A percentile compares a stretch with the other conserved stretches of the same genome.
Conservation (phyloP, 2,329 filamentous ascomycete genomes). For the Microsporum canis region DNA sequence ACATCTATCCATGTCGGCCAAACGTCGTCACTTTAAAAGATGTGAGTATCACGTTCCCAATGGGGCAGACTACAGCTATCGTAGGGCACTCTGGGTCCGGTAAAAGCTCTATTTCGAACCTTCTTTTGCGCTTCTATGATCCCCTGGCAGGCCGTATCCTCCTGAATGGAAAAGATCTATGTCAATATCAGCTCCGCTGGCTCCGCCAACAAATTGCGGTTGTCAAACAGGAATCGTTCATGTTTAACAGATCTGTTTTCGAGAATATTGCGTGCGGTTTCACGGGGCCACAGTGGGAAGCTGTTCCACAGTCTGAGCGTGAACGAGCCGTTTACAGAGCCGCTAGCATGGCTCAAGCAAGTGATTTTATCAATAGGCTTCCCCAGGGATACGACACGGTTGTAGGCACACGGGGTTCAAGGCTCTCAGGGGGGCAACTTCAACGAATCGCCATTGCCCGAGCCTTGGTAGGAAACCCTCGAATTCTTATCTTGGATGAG, state of each 20-base stretch:
- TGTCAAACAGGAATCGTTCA: slow-evolving; percentile 74
- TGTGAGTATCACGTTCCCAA: slow-evolving; percentile 27
- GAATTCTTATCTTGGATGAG: slow-evolving; percentile 48
- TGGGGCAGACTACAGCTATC: slow-evolving; percentile 35
- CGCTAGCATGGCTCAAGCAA: slow-evolving; percentile 48
- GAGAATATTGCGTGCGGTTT: slow-evolving; percentile 58
- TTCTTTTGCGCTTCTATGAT: slow-evolving; percentile 40
- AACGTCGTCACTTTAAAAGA: slow-evolving; percentile 29
- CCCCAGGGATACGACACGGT: slow-evolving; percentile 41
- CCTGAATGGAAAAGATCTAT: slow-evolving; percentile 38
- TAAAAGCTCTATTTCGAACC: slow-evolving; percentile 47
- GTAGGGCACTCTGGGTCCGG: slow-evolving; percentile 51
- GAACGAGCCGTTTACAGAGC: slow-evolving; percentile 28
- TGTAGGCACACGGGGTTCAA: slow-evolving; percentile 46
- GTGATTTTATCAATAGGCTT: slow-evolving; percentile 43
- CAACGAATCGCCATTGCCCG: slow-evolving; percentile 69
- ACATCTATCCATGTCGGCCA: slow-evolving; percentile 31
- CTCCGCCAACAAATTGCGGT: slow-evolving; percentile 66
- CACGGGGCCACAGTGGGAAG: slow-evolving; percentile 37
- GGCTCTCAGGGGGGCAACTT: slow-evolving; percentile 21
- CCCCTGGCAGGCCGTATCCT: slow-evolving; percentile 42
- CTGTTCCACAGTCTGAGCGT: slow-evolving; percentile 44
- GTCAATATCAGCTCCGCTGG: slow-evolving; percentile 20
- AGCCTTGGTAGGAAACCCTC: slow-evolving; percentile 70
- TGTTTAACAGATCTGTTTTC: slow-evolving; percentile 73